These are phyloP conservation scores for Epichloe typhina DNA, from an alignment of 2,329 filamentous ascomycete genomes.

Conservation along the genomic window DNA sequence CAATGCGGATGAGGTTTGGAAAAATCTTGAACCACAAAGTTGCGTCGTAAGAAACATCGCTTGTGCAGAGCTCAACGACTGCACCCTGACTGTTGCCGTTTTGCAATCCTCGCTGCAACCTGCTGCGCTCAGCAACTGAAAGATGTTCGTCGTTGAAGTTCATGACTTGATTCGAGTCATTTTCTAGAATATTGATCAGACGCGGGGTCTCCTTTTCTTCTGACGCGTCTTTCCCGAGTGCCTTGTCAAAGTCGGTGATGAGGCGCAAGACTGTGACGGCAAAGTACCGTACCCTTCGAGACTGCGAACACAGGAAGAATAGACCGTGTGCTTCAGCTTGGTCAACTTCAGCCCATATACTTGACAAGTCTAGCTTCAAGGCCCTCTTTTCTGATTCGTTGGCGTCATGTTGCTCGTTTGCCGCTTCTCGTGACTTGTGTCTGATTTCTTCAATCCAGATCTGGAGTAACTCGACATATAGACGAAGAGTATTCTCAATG, in stretches of 20 bases:
- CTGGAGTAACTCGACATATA: conserved; percentile 86
- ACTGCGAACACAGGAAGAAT: conserved; percentile 96
- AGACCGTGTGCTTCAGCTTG: conserved; percentile 93
- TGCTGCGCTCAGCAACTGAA: conserved; percentile 82
- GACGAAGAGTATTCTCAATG: conserved; percentile 81
- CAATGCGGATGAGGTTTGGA: conserved; percentile 82
- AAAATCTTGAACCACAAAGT: conserved; percentile 98
- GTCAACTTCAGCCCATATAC: conserved; percentile 85
- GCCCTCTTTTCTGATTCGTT: conserved; percentile 54
- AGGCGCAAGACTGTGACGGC: conserved; percentile 85
- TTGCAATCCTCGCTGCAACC: conserved; percentile 79
- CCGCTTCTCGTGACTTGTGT: conserved; percentile 65
- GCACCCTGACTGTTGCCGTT: conserved; percentile 74
- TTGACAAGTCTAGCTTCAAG: conserved; percentile 71
- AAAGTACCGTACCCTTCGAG: conserved; percentile 73
- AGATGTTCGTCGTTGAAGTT: conserved; percentile 85
- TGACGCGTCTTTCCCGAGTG: conserved; percentile 55
- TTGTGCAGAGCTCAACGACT: conserved; percentile 86
- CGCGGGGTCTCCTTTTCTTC: conserved; percentile 52
- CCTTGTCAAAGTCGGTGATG: conserved; percentile 86
- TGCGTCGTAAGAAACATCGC: conserved; percentile 86
- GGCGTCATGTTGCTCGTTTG: conserved; percentile 50
- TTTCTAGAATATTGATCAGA: conserved; percentile 85
- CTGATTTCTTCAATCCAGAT: conserved; percentile 98
- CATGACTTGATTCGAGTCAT: conserved; percentile 77